Base-by-base conservation (phyloP, 2,329 filamentous ascomycete species). In the Chaetomiaceae sp. region DNA sequence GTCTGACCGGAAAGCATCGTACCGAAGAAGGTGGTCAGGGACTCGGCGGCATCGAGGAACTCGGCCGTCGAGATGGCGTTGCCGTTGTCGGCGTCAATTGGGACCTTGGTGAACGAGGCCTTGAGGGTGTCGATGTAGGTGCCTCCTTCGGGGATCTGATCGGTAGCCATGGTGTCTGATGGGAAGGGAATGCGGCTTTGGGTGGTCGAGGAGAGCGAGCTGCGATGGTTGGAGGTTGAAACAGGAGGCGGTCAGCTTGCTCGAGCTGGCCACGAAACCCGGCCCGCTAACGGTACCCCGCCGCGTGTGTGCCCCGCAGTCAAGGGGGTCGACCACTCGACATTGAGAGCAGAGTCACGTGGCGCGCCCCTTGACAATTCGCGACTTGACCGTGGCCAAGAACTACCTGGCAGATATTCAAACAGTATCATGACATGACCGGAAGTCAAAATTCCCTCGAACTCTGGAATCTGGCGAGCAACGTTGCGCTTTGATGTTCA, bases 31-130 rank as follows among this genome's bases (percentile, higher is more conserved):
- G 84, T 88, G 49, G 87, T 88, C 70, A 97, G 75, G 53, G 88
- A 85, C 80, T 96, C 91, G 49, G 90, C 82, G 54, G 94, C 94
- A 61, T 95, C 88, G 60, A 97, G 86, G 73, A 97, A 99, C 70
- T 95, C 84, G 54, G 81, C 82, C 43, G 94, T 97, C 51, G 83
- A 75, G 66, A 97, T 84, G 57, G 84, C 87, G 75, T 90, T 87
- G 72, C 84, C 85, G 63, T 88, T 86, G 62, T 80, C 78, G 58
- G 80, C 77, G 65, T 90, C 82, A 64, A 96, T 72, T 14, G 88
- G 85, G 51, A 97, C 92, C 64, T 92, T 83, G 60, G 80, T 78
- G 75, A 96, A 99, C 65, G 88, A 92, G 69, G 80, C 81, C 77
- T 88, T 88, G 72, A 95, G 80, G 64, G 85, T 88, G 69, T 95